These are phyloP conservation scores for Cudoniella acicularis DNA, from an alignment of 495 filamentous ascomycete genomes.

Conservation along the genomic window DNA sequence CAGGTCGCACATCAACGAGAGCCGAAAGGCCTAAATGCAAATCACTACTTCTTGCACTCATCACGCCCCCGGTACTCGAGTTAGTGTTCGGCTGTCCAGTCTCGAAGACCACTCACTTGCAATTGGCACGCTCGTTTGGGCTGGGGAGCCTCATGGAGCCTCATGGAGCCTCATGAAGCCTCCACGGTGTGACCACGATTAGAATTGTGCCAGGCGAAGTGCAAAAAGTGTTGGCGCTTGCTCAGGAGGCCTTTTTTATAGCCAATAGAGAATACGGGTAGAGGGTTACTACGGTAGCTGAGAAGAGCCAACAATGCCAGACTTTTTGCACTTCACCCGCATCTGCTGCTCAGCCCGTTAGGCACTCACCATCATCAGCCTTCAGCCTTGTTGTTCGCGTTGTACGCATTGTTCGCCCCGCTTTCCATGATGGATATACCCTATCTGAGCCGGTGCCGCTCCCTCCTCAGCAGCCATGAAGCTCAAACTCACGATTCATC, in stretches of 20 bases:
- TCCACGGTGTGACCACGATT: neutral
- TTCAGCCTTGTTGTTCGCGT: neutral
- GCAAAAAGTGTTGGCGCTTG: no score
- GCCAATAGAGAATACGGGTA: neutral
- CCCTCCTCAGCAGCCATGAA: neutral
- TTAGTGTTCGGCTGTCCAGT: neutral
- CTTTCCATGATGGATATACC: neutral
- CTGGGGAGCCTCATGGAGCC: no score
- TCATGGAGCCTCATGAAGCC: neutral
- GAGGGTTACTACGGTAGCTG: neutral
- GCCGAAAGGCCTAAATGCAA: no score
- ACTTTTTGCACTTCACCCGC: neutral
- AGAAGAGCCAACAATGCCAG: neutral
- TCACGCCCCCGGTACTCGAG: neutral
- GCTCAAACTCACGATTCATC: neutral
- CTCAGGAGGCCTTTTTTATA: no score
- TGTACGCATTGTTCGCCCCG: no score
- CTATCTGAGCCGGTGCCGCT: neutral
- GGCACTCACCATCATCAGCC: neutral
- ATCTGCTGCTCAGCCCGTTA: neutral
- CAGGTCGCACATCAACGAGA: no score
- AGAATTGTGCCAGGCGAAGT: neutral
- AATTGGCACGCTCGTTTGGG: no score
- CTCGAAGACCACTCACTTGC: neutral
- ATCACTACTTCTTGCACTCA: neutral